Percentiles rank a stretch among this genome's conserved stretches.
phyloP scores from a whole-genome alignment of 2,329 filamentous ascomycete genomes.

The Colletotrichum viniferum region DNA sequence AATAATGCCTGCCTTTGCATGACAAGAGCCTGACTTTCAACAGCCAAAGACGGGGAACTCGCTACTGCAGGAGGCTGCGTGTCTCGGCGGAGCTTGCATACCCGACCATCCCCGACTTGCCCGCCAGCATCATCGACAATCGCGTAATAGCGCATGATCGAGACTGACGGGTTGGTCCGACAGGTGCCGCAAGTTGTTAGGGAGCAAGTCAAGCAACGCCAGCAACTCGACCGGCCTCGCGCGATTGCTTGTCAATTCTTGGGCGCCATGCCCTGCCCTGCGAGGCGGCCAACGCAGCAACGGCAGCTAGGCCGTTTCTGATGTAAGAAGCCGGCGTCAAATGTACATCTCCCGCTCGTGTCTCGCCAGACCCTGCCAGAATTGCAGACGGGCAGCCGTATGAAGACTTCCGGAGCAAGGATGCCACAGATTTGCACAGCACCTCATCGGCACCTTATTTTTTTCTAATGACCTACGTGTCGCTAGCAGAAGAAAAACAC shows the following conservation, averaged over 20 bases:
- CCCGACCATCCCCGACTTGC: conserved; percentile 8
- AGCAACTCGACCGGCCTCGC: not conserved
- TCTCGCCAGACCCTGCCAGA: not conserved
- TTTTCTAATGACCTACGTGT: not conserved
- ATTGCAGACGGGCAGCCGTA: not conserved
- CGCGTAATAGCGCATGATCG: not conserved
- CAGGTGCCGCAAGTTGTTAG: not conserved
- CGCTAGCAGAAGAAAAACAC: not conserved
- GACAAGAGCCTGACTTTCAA: not conserved
- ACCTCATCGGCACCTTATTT: not conserved
- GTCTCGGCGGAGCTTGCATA: conserved; percentile 14
- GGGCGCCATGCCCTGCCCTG: conserved; percentile 5
- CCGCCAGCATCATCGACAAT: not conserved
- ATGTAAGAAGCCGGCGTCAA: conserved; percentile 5
- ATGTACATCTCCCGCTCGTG: conserved; percentile 8
- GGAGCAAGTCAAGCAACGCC: not conserved
- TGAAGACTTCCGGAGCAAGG: not conserved
- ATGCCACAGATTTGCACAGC: not conserved
- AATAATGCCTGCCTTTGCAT: not conserved
- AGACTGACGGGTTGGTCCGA: not conserved
- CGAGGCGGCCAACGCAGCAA: conserved; percentile 18
- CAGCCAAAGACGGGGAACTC: not conserved
- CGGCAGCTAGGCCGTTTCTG: not conserved
- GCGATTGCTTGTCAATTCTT: not conserved
- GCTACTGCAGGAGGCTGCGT: conserved; percentile 13